Base-by-base conservation (phyloP, 2,329 filamentous ascomycete species). In the Nakataea oryzae region DNA sequence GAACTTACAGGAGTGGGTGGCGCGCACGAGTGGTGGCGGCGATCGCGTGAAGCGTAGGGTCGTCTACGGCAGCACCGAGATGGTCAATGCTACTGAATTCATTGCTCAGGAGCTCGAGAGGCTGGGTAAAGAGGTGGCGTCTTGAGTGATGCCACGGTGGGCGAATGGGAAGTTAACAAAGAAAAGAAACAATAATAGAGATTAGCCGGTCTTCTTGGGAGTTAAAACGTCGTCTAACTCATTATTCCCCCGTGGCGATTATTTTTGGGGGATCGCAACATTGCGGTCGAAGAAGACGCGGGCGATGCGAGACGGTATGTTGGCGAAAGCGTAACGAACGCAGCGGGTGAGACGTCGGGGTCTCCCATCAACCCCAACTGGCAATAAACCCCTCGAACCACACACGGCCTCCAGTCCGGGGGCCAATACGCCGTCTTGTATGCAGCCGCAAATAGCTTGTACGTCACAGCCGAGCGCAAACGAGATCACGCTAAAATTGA, bases 1-100 rank as follows among this genome's bases (percentile, higher is more conserved):
- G 26, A 99, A 99, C 74, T 74, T 99, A 72, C 91, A 96, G 72
- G 95, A 97, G 71, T 99, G 95, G 95, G 91, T 93, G 6, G 86
- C 85, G 73, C 83, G 93, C 66, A 92, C 91, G 4, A 80, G 81
- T 58, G 85, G 85, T 17, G 75, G 75, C 47, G 65, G 63, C n/a
- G 83, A 84, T 62, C 82, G 85, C 11, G 81, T 85, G 27, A 88
- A 85, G 73, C 89, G 90, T 75, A 83, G 92, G 66, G 89, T 99
- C 12, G 90, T 97, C 1, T 99, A 99, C 74, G 95, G 95, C 24
- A 96, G 92, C 71, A 99, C 95, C 17, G 93, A 91, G 72, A 78
- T 91, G 72, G 78, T 90, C 64, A 90, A 86, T 69, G 87, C 88
- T 1, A 79, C 80, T 55, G 84, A 88, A 69, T 87, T 91, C 68